phyloP scores from a whole-genome alignment of 305 asterid genomes.

The Fraxinus platypoda region DNA sequence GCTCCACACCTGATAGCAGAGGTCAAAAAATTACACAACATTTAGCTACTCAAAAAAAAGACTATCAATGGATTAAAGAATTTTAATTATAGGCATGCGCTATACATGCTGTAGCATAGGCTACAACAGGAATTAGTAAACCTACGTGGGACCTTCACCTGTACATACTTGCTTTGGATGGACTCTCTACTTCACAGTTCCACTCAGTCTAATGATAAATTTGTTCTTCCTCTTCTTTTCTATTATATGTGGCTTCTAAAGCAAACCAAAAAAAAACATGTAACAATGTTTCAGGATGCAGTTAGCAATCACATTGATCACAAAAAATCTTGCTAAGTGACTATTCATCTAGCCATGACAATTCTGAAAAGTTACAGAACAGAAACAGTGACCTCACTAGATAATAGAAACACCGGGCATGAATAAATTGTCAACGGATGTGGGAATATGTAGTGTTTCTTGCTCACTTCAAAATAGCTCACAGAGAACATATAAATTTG shows the following conservation, averaged over 20 bases:
- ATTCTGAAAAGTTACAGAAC: not conserved
- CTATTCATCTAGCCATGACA: not conserved
- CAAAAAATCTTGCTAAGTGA: not conserved
- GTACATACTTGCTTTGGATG: not conserved
- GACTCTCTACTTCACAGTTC: not conserved
- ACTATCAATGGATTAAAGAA: not conserved
- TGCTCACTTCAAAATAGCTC: not conserved
- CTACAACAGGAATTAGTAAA: not conserved
- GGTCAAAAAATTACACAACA: constrained; percentile 7
- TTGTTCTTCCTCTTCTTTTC: not conserved
- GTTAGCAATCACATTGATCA: not conserved
- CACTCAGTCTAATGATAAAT: not conserved
- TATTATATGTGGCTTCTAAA: not conserved
- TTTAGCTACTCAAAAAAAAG: not conserved
- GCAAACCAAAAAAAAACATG: not conserved
- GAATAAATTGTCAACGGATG: not conserved
- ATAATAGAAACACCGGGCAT: not conserved
- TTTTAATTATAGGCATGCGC: not conserved
- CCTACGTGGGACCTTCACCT: not conserved
- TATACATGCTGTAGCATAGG: not conserved
- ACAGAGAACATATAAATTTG: not conserved
- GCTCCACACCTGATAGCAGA: constrained; percentile 39
- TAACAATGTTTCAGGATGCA: not conserved
- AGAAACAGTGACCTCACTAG: not conserved
- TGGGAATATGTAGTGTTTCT: not conserved